phyloP scores from a whole-genome alignment of 345 rosid species.

The Salix dunnii region DNA sequence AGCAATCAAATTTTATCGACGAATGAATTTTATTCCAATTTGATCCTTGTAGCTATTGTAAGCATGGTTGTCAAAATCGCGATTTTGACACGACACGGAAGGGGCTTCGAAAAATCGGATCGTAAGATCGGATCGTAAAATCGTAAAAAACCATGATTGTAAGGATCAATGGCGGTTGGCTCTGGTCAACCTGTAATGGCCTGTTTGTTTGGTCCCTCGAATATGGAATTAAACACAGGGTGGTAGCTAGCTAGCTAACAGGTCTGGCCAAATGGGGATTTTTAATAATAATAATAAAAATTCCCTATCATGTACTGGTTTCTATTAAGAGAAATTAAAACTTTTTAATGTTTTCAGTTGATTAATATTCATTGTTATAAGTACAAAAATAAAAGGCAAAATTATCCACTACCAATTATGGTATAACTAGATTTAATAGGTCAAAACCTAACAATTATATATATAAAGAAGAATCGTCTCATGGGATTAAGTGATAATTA shows the following conservation, averaged over 20 bases:
- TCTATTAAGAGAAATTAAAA: not conserved
- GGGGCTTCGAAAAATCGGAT: too few species aligned
- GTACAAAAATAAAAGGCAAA: not conserved
- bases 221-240: not conserved
- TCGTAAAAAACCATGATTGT: too few species aligned
- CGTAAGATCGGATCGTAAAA: too few species aligned
- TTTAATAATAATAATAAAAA: not conserved
- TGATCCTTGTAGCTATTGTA: too few species aligned
- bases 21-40: too few species aligned
- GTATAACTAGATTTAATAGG: not conserved
- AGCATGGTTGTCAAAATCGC: too few species aligned
- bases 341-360: not conserved
- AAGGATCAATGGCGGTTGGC: not conserved
- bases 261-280: not conserved
- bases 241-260: not conserved
- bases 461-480: not conserved
- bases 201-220: not conserved
- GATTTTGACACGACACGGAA: too few species aligned
- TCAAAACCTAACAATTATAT: not conserved
- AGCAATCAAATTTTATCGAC: too few species aligned
- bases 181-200: conserved; percentile 12
- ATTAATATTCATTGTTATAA: not conserved
- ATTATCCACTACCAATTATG: not conserved
- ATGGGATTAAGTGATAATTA: not conserved
- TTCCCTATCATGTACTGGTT: not conserved